Evolutionary conservation across 202 grass and related monocot genomes (phyloP), one percentile per base, ranked within the genome.

Genomic region (Zizania palustris): DNA sequence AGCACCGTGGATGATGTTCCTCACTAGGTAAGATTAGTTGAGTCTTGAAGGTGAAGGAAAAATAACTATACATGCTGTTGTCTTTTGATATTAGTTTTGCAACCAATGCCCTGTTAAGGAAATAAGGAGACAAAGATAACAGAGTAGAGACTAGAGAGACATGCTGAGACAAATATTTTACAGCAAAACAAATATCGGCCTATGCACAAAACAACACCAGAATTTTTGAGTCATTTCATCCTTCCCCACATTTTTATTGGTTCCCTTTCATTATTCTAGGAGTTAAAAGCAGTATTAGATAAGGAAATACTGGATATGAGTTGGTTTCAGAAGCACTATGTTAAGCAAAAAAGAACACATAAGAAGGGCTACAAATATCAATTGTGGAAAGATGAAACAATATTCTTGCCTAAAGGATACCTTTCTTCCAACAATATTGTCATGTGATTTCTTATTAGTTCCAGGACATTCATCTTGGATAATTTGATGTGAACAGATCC

Each of bases 401-500:
- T 3, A 63, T 46, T 76, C 44, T 69, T 83, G 18, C 63, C 43
- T 45, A 45, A 85, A 68, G 59, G 44, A 72, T 83, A 94, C 94
- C 88, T 94, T 97, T 93, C 87, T 89, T 71, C 80, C 85, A 82
- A 88, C 67, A 84, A 86, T 88, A 46, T 67, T 97, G 61, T 48
- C 74, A 83, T 82, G 60, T 6, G 72, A 54, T 11, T 83, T 90
- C 64, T 15, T 71, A 67, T 78, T 86, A 57, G 89, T 79, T 65
- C 56, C 65, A 69, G 89, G 72, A 64, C 71, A 72, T 80, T 94
- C 85, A 16, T 97, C 91, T 36, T 80, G 84, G 63, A 94, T 91
- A 77, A 97, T 82, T 77, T 94, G 88, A 85, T 84, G 91, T 40
- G 95, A 97, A 81, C 95, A 94, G 74, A 97, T 97, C 34, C 91